Evolutionary conservation across 2,329 filamentous ascomycete genomes (phyloP).

Genomic region (Macroventuria anomochaeta): DNA sequence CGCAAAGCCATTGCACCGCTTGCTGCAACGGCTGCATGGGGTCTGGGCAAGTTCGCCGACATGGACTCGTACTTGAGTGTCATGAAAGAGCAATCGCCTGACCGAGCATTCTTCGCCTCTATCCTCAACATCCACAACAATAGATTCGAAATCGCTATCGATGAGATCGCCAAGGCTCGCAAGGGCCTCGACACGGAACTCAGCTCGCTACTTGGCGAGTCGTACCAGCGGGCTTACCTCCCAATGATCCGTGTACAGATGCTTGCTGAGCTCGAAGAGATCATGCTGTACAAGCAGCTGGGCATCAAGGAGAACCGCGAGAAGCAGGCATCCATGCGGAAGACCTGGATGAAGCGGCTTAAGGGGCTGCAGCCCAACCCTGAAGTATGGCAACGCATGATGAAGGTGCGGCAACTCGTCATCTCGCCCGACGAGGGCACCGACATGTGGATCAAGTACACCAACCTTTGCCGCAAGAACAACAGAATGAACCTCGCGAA

Average conservation of each 20-base stretch:
- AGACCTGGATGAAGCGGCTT: slow-evolving; percentile 93
- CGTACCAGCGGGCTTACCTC: slow-evolving; percentile 95
- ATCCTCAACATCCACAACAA: slow-evolving; percentile 95
- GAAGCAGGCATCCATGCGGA: slow-evolving; percentile 88
- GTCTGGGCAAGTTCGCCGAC: slow-evolving; percentile 92
- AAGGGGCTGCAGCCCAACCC: slow-evolving; percentile 96
- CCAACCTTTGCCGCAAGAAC: slow-evolving; percentile 96
- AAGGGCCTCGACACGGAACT: slow-evolving; percentile 95
- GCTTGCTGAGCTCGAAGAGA: slow-evolving; percentile 97
- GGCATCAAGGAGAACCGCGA: slow-evolving; percentile 68
- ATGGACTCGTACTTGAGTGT: slow-evolving; percentile 98
- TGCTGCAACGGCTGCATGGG: slow-evolving; percentile 95
- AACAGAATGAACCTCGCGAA: slow-evolving; percentile 93
- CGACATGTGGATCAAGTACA: slow-evolving; percentile 99
- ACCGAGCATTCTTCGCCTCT: slow-evolving; percentile 96
- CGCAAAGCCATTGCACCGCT: slow-evolving; percentile 90
- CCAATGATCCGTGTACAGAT: slow-evolving; percentile 99
- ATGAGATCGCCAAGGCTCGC: slow-evolving; percentile 87
- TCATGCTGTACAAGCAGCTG: slow-evolving; percentile 96
- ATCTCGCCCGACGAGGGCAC: slow-evolving; percentile 92
- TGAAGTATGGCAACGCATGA: slow-evolving; percentile 98
- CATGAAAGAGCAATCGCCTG: slow-evolving; percentile 92
- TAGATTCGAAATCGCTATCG: slow-evolving; percentile 89
- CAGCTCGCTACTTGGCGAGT: slow-evolving; percentile 95
- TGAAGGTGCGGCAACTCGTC: slow-evolving; percentile 90